A percentile compares a stretch with the other conserved stretches of the same genome.
These are phyloP conservation scores for Tuber melanosporum DNA, from an alignment of 495 filamentous ascomycete genomes.

Conservation along the genomic window DNA sequence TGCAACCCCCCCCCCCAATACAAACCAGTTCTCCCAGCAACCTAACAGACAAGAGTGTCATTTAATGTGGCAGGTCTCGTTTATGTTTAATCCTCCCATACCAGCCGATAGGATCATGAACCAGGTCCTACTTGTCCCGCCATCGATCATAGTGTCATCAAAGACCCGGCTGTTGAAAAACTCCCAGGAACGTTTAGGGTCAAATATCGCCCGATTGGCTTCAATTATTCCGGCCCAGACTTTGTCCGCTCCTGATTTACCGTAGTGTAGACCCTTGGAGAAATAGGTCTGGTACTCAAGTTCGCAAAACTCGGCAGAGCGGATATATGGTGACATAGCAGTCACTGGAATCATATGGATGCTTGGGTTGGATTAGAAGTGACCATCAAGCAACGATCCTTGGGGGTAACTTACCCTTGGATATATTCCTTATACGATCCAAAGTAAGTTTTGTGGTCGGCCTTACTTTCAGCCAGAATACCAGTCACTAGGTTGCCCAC, in stretches of 20 bases:
- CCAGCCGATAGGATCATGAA: slow-evolving; percentile 67
- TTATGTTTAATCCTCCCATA: background rate
- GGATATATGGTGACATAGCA: slow-evolving; percentile 60
- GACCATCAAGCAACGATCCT: background rate
- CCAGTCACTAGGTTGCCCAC: slow-evolving; percentile 78
- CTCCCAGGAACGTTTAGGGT: slow-evolving; percentile 59
- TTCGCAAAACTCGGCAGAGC: slow-evolving; percentile 60
- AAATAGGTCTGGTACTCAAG: slow-evolving; percentile 84
- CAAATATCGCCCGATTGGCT: slow-evolving; percentile 70
- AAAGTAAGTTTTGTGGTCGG: slow-evolving; percentile 92
- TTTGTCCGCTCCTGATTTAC: slow-evolving; percentile 46
- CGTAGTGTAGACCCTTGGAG: background rate
- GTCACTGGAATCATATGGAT: slow-evolving; percentile 93
- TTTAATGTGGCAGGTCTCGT: background rate
- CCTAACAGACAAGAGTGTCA: background rate
- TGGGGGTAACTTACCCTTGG: slow-evolving; percentile 50
- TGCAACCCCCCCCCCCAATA: background rate
- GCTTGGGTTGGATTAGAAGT: slow-evolving; percentile 28
- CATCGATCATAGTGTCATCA: slow-evolving; percentile 65
- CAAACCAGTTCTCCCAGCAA: background rate
- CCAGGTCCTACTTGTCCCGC: slow-evolving; percentile 79
- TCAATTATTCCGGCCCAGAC: slow-evolving; percentile 74
- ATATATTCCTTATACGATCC: slow-evolving; percentile 74
- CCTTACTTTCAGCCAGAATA: slow-evolving; percentile 93
- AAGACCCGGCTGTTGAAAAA: slow-evolving; percentile 66